Base-by-base conservation (phyloP, 495 filamentous ascomycete species). In the Neurospora pannonica region DNA sequence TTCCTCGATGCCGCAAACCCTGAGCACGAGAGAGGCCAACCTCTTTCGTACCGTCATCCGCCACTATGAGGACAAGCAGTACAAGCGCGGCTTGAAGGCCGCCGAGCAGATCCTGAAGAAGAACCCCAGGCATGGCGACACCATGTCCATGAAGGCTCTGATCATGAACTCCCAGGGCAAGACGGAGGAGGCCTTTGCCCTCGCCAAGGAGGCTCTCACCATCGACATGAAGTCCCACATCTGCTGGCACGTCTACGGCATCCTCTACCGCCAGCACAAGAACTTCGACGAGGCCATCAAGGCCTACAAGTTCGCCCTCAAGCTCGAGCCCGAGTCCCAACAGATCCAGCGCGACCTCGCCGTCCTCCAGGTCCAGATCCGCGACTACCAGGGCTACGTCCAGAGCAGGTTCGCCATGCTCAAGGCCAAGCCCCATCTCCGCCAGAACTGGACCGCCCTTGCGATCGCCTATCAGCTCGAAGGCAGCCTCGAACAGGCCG, bases 231-330 rank as follows among this genome's bases (percentile, higher is more conserved):
- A 95, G 84, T 97, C 94, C 75, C 97, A 98, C 82, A 94, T 98
- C 77, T 98, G 95, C 85, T 99, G 96, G 96, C 96, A 99, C 82
- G 97, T 99, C 43, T 98, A 98, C 79, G 96, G 96, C n/a, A 84
- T 99, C 74, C 87, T 99, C 46, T 98, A 95, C 82, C 90, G 95
- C 38, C 90, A 93, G 36, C 89, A 91, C 77, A 98, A 98, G 88
- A 98, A 98, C 85, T 98, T 95, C 74, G 95, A 97, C 82, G 96
- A 98, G 84, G 94, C 97, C 7, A 97, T 98, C 84, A 98, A 98
- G 86, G 96, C 96, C 62, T 99, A 99, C 86, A 95, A 95, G 77
- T 97, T 95, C 81, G 96, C 96, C 10, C 83, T 99, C 77, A 90
- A 89, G 82, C 88, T 98, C 67, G 95, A 99, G 78, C 95, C 97